Percentiles rank a stretch among this genome's conserved stretches.
phyloP scores from a whole-genome alignment of 1,139 yeast genomes.

The Spathaspora sp. region DNA sequence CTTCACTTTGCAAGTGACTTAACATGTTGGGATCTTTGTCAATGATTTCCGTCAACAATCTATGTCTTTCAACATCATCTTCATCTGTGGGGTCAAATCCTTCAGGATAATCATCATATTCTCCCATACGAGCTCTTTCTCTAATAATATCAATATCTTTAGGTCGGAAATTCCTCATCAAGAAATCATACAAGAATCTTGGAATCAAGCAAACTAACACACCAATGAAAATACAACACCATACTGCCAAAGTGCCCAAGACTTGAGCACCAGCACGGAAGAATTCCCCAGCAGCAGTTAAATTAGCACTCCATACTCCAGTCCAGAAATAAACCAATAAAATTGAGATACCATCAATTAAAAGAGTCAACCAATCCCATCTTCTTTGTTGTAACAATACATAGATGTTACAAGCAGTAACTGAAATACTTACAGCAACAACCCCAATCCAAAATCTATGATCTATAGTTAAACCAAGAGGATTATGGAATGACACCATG shows the following conservation, averaged over 20 bases:
- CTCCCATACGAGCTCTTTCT: conserved; percentile 47
- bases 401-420: conserved; percentile 53
- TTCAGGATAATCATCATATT: conserved; percentile 47
- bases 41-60: conserved; percentile 36
- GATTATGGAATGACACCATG: conserved; percentile 44
- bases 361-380: conserved; percentile 60
- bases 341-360: conserved; percentile 49
- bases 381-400: conserved; percentile 55
- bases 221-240: conserved; percentile 53
- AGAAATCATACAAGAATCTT: conserved; percentile 50
- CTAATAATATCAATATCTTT: conserved; percentile 56
- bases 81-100: conserved; percentile 62
- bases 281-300: conserved; percentile 41
- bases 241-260: conserved; percentile 51
- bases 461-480: conserved; percentile 51
- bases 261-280: conserved; percentile 56
- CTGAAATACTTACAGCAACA: conserved; percentile 48
- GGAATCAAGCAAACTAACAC: conserved; percentile 50
- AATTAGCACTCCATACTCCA: conserved; percentile 56
- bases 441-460: conserved; percentile 61
- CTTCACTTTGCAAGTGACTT: conserved; percentile 31
- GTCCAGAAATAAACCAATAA: conserved; percentile 61
- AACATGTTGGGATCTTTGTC: conserved; percentile 36
- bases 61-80: conserved; percentile 44
- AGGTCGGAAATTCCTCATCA: conserved; percentile 48